Evolutionary conservation across 208 protist genomes (phyloP).

Genomic region (Trypanosoma avium): DNA sequence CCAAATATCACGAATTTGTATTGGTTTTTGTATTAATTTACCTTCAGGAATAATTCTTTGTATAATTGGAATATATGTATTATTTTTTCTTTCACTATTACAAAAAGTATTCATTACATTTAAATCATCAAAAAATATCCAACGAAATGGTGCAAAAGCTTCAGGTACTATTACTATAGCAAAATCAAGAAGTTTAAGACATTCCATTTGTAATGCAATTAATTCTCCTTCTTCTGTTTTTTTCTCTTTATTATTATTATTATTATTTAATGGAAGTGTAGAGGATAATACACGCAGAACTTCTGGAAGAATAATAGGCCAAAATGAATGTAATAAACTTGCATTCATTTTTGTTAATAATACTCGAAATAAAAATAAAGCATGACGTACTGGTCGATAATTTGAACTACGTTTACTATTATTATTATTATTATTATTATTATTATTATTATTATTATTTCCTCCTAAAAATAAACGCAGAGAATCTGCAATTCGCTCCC

Average conservation of each 20-base stretch:
- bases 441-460: background rate
- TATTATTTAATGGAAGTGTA: background rate
- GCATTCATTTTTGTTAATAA: slow-evolving; percentile 43
- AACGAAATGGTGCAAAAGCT: slow-evolving; percentile 28
- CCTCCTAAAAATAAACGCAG: slow-evolving; percentile 33
- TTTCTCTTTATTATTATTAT: background rate
- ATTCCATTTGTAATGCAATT: slow-evolving; percentile 51
- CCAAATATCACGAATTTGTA: background rate
- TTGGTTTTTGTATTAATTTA: background rate
- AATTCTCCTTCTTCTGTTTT: slow-evolving; percentile 27
- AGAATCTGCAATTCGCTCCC: slow-evolving; percentile 38
- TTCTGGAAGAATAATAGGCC: slow-evolving; percentile 54
- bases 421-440: background rate
- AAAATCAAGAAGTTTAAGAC: slow-evolving; percentile 55
- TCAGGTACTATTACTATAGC: slow-evolving; percentile 46
- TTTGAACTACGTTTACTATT: background rate
- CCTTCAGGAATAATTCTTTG: background rate
- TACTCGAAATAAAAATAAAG: slow-evolving; percentile 60
- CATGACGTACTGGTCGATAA: slow-evolving; percentile 28
- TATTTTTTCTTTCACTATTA: background rate
- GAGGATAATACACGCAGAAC: slow-evolving; percentile 21
- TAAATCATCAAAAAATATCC: slow-evolving; percentile 41
- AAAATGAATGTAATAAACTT: slow-evolving; percentile 38
- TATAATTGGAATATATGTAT: slow-evolving; percentile 16
- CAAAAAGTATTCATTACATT: background rate